Conservation (phyloP, 768 basidiomycete species). For the Trametes sanguinea region DNA sequence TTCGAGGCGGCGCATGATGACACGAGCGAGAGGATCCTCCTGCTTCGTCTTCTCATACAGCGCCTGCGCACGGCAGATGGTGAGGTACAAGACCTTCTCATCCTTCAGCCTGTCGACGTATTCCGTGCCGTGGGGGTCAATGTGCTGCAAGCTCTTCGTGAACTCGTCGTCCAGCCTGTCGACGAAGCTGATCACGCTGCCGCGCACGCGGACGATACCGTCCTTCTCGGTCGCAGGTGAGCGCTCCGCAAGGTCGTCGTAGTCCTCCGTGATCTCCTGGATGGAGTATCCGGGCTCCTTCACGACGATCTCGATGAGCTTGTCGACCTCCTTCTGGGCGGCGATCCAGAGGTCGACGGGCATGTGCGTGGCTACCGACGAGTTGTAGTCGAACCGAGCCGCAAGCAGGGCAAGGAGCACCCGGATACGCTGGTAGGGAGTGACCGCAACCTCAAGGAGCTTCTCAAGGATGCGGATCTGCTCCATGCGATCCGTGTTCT, state of each 20-base stretch:
- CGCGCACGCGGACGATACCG: conserved; percentile 84
- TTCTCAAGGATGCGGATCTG: conserved; percentile 91
- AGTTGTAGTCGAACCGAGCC: conserved; percentile 96
- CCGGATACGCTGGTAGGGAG: conserved; percentile 90
- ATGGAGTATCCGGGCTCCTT: conserved; percentile 76
- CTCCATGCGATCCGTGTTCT: conserved; percentile 97
- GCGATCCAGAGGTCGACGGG: conserved; percentile 89
- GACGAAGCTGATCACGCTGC: conserved; percentile 94
- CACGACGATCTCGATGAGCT: conserved; percentile 78
- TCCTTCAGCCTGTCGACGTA: conserved; percentile 97
- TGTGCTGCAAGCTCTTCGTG: conserved; percentile 94
- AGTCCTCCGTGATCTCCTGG: conserved; percentile 85
- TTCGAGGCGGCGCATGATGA: conserved; percentile 93
- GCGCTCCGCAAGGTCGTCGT: conserved; percentile 88
- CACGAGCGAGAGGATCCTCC: conserved; percentile 78
- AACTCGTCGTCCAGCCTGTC: conserved; percentile 98
- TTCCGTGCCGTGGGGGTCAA: conserved; percentile 98
- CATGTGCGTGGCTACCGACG: conserved; percentile 83
- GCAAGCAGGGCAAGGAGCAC: conserved; percentile 93
- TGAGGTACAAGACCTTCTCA: conserved; percentile 91
- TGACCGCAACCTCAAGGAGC: conserved; percentile 80
- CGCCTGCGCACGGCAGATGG: conserved; percentile 89
- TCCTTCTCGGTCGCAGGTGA: conserved; percentile 68
- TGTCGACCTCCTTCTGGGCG: conserved; percentile 86
- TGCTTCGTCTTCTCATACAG: conserved; percentile 84